These are phyloP conservation scores for Chrysanthemum makinoi DNA, from an alignment of 129 eudicot genomes.

Conservation along the genomic window DNA sequence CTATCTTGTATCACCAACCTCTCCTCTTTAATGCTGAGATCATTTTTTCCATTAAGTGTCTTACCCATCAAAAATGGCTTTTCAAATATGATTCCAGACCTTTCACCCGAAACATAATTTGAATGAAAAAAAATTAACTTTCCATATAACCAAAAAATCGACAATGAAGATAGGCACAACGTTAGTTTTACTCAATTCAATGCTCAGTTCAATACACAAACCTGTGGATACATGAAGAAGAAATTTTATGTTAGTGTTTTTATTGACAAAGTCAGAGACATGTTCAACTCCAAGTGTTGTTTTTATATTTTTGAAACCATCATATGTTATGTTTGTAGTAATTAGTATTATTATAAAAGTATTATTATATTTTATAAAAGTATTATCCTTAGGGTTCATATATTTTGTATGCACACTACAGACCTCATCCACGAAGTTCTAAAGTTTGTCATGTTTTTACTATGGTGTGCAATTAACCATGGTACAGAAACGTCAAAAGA, in stretches of 20 bases:
- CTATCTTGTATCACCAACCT: slow-evolving; percentile 39
- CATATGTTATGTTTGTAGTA: no score
- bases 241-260: slow-evolving; percentile 23
- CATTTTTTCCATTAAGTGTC: neutral
- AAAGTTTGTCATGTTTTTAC: no score
- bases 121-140: neutral
- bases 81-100: no score
- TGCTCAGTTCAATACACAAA: neutral
- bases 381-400: no score
- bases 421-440: no score
- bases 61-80: no score
- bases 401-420: no score
- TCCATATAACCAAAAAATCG: neutral
- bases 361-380: no score
- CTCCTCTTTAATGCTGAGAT: slow-evolving; percentile 50
- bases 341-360: no score
- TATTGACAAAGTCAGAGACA: slow-evolving; percentile 12
- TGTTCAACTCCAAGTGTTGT: slow-evolving; percentile 22
- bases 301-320: no score
- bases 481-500: no score
- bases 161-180: neutral
- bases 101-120: slow-evolving; percentile 72
- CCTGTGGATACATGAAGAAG: slow-evolving; percentile 37
- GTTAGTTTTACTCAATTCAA: neutral
- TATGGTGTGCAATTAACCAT: no score